Evolutionary conservation across 257 asterid genomes (phyloP), one percentile per base, ranked within the genome.

Genomic region (Mitragyna speciosa): DNA sequence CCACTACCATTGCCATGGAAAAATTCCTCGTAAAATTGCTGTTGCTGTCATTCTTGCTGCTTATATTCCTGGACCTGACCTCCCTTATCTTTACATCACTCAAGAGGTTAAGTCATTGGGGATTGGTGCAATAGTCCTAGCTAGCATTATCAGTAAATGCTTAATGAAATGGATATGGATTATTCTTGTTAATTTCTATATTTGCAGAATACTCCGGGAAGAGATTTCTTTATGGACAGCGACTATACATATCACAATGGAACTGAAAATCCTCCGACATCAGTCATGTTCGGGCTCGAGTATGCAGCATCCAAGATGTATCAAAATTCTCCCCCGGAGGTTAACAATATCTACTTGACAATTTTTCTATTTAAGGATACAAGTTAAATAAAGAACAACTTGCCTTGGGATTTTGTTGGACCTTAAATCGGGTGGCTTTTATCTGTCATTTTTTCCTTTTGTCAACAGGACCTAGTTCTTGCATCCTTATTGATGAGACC

Each of bases 1-100:
- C 73, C 15, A 26, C 72, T 71, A 59, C 84, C 20, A n/a, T 52
- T 5, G 82, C 82, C 17, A 82, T 71, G 79, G 85, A 77, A 41
- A 56, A 6, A 20, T 56, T 56, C 28, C 64, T 56, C 3, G 26
- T 17, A 56, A 56, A 56, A 56, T 56, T 14, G 63, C 63, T 56
- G 63, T 56, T 16, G 63, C 63, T 16, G 63, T 56, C 19, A 17
- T 56, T 5, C 19, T 56, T 16, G 7, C n/a, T 56, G 63, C 63
- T 56, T 56, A 56, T 26, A 9, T 79, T 47, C 61, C 77, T 36
- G 2, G 12, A 33, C n/a, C 43, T 52, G 67, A 79, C 17, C 41
- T 70, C 78, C 22, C 77, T 10, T 79, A 47, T 41, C 70, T 39
- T 48, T 26, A 39, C 41, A 41, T 47, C 26, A 4, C 54, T 58